Percentiles rank a stretch among this genome's conserved stretches.
Evolutionary conservation across 2,329 filamentous ascomycete genomes (phyloP).

Genomic region (Curvularia spicifera): DNA sequence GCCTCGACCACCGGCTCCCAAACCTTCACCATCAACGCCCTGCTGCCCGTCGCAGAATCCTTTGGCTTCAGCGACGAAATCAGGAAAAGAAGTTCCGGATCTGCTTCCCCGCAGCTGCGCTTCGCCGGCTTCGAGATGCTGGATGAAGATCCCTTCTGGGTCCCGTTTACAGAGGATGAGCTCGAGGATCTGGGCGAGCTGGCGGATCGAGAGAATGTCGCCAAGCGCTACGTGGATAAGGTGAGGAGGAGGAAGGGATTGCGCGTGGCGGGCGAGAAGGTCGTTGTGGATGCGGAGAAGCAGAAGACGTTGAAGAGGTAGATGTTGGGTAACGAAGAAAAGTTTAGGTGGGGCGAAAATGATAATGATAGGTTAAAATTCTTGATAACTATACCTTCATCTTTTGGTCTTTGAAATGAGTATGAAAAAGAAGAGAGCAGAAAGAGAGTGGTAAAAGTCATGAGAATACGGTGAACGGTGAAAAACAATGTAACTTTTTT

Average conservation of each 20-base stretch:
- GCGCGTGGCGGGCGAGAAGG: constrained; percentile 70
- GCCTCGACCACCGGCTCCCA: constrained; percentile 93
- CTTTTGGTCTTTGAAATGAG: too few relatives aligned
- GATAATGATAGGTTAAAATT: background rate
- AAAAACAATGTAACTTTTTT: background rate
- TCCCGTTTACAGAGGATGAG: constrained; percentile 94
- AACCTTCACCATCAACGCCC: constrained; percentile 90
- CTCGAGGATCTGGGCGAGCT: constrained; percentile 94
- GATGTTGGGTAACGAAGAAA: constrained; percentile 36
- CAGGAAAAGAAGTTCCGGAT: constrained; percentile 88
- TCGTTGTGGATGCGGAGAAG: constrained; percentile 89
- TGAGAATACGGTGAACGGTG: background rate
- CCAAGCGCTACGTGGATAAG: constrained; percentile 92
- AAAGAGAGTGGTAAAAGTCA: too few relatives aligned
- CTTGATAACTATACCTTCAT: too few relatives aligned
- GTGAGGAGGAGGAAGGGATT: constrained; percentile 88
- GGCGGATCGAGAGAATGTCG: constrained; percentile 93
- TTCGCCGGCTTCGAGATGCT: constrained; percentile 92
- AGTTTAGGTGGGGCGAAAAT: background rate
- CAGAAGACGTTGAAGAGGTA: constrained; percentile 74
- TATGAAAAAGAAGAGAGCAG: too few relatives aligned
- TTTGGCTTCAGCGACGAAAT: constrained; percentile 98
- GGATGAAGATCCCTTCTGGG: constrained; percentile 97
- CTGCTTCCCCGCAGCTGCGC: constrained; percentile 88
- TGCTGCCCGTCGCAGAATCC: constrained; percentile 89